phyloP scores from a whole-genome alignment of 768 basidiomycete genomes.

The Leucogyrophana mollusca region DNA sequence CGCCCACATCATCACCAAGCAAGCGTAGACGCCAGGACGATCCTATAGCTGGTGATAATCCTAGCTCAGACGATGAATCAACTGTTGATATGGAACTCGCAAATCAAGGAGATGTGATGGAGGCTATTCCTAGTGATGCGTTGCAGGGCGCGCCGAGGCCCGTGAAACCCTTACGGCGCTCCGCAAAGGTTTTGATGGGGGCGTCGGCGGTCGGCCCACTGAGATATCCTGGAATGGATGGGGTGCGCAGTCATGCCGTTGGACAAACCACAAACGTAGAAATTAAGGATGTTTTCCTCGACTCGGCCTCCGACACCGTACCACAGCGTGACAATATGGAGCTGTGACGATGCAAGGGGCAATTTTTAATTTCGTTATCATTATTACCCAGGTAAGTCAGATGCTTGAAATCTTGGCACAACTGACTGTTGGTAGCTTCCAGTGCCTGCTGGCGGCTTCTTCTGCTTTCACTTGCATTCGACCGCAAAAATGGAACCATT shows the following conservation, averaged over 20 bases:
- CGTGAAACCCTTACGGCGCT: slow-evolving; percentile 35
- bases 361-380: neutral
- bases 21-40: slow-evolving; percentile 34
- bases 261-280: slow-evolving; percentile 16
- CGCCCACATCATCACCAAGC: slow-evolving; percentile 28
- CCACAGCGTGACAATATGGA: slow-evolving; percentile 18
- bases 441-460: too few species aligned
- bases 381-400: slow-evolving; percentile 21
- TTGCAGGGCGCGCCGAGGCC: slow-evolving; percentile 29
- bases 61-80: slow-evolving; percentile 14
- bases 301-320: slow-evolving; percentile 22
- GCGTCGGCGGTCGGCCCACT: slow-evolving; percentile 21
- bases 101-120: slow-evolving; percentile 20
- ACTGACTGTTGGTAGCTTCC: slow-evolving; percentile 21
- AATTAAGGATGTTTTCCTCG: slow-evolving; percentile 15
- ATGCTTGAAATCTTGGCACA: slow-evolving; percentile 6
- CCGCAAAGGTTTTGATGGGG: slow-evolving; percentile 26
- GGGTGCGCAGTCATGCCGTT: slow-evolving; percentile 19
- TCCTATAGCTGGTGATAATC: slow-evolving; percentile 16
- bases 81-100: slow-evolving; percentile 17
- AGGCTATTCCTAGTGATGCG: slow-evolving; percentile 24
- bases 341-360: neutral
- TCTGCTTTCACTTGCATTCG: too few species aligned
- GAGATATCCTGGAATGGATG: slow-evolving; percentile 27
- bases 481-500: too few species aligned